Base-by-base conservation (phyloP, 306 rosid species). In the Pueraria montana region DNA sequence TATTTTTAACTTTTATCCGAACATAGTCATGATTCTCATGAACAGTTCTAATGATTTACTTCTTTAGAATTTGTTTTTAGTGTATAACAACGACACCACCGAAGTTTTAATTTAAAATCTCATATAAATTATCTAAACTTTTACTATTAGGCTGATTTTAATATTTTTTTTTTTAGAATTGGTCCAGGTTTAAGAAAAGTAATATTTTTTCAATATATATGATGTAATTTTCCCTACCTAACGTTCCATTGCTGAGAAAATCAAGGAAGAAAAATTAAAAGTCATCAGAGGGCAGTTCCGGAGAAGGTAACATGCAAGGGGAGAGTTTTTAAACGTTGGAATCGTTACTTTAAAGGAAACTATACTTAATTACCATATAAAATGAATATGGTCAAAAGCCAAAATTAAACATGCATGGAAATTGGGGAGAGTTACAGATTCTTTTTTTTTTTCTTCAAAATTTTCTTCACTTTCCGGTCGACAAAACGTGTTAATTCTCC, bases 401-500 rank as follows among this genome's bases (percentile, higher is more conserved):
- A 32, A 56, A 12, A 0, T 12, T 26, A 61, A 40, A 67, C 50
- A 38, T 67, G 73, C 73, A 67, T 38, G 50, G 24, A 67, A 12
- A 40, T 14, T 3, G 46, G 53, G 32, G n/a, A 67, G 12, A 4
- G 53, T 36, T 38, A 21, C n/a, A 43, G 8, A 27, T 36, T n/a
- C 26, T n/a, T 27, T 14, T 24, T 24, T 62, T 9, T 4, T 18
- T 24, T 58, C 17, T 59, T 59, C 2, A 12, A 20, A 24, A 27
- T 50, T 71, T 45, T 46, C 32, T 43, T 18, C 27, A 11, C 10
- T 87, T 79, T 84, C 81, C 53, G 69, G 11, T 76, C 21, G 6
- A 12, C 87, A 87, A 89, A 88, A 83, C 87, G 86, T 63, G 38
- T 16, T 66, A 36, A 61, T 30, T 32, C 21, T 55, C 58, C 1